Base-by-base conservation (phyloP, 2,329 filamentous ascomycete genomes). In the Ophiostoma tasmaniense region DNA sequence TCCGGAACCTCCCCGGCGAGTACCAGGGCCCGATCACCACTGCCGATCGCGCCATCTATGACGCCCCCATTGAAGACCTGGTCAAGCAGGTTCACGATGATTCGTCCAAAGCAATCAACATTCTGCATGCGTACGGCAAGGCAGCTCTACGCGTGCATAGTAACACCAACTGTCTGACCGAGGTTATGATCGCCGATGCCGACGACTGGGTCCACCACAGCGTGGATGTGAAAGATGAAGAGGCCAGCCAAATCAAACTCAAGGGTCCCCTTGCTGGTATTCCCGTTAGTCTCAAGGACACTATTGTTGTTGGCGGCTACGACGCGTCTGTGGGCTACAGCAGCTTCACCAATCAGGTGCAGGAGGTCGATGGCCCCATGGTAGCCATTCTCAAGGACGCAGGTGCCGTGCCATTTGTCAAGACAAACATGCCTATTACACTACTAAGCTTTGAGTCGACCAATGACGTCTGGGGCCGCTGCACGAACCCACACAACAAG, bases 81-180 rank as follows among this genome's bases (percentile, higher is more conserved):
- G 93, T 97, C 6, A 80, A 88, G 71, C 86, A 90, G 80, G 90
- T 97, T 3, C 91, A 94, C 39, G 84, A 86, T n/a, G 85, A 88
- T 62, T 79, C 82, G 67, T 81, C 87, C 66, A 83, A 85, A 14
- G 89, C 93, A 0, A 77, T 89, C 30, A 88, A 92, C 71, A 85
- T 97, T 64, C 86, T 97, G n/a, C 87, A 83, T 70, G 88, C 92
- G 13, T 98, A 97, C 77, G 90, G 90, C 75, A 97, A 96, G 78
- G 89, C 94, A 25, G 90, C 93, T 0, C 77, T 96, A 67, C 89
- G 88, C 75, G 93, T 92, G 1, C 94, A 97, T 45, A 84, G 89
- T 71, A 90, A 90, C 79, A 97, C 93, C 1, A 97, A 97, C 77
- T 96, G 92, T 75, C 80, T 96, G 14, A 97, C 94, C 0, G 93